Percentiles rank a stretch among this genome's conserved stretches.
Evolutionary conservation across 129 eudicot species (phyloP).

Genomic region (Pseudognaphalium luteoalbum): DNA sequence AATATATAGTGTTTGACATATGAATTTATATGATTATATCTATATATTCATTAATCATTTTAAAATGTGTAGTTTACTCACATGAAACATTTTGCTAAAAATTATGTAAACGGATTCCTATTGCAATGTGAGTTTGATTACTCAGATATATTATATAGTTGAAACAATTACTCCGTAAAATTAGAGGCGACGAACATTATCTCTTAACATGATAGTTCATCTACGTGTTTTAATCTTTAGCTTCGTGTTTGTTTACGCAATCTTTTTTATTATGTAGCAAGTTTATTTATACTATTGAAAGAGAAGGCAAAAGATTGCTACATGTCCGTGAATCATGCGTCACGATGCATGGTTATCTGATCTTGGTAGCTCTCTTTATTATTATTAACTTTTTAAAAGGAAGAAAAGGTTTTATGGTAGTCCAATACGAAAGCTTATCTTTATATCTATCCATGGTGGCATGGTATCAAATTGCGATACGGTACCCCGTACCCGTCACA

Average conservation of each 20-base stretch:
- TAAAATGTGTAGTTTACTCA: too few relatives aligned
- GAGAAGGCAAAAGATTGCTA: constrained; percentile 3
- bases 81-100: too few relatives aligned
- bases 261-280: background rate
- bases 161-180: too few relatives aligned
- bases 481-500: background rate
- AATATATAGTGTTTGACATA: too few relatives aligned
- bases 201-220: too few relatives aligned
- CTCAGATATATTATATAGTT: too few relatives aligned
- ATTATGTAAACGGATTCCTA: too few relatives aligned
- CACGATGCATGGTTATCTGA: background rate
- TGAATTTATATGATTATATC: too few relatives aligned
- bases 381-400: constrained; percentile 1
- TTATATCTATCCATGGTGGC: background rate
- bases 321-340: constrained; percentile 16
- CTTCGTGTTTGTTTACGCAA: background rate
- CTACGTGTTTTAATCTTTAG: background rate
- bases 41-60: too few relatives aligned
- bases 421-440: constrained; percentile 9
- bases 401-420: background rate
- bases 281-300: background rate
- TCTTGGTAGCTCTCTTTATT: background rate
- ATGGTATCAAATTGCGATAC: constrained; percentile 2
- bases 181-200: too few relatives aligned
- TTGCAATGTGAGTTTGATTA: too few relatives aligned